Evolutionary conservation across 1,284 basidiomycete species (phyloP), one percentile per base, ranked within the genome.

Genomic region (Earliella scabrosa): DNA sequence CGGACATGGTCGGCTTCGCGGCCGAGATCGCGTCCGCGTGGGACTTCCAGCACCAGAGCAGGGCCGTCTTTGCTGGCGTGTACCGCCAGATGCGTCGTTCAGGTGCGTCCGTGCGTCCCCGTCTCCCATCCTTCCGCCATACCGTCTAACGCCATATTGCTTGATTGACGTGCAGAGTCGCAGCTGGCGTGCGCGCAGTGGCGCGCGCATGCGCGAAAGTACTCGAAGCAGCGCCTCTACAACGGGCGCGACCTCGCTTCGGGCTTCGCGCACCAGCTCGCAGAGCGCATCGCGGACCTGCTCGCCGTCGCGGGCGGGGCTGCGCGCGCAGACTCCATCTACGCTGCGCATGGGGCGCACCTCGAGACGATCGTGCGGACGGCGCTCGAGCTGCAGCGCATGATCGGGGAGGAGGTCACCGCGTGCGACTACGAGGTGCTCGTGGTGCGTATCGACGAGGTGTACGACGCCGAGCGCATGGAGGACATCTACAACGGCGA

Each of bases 1-100:
- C 78, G 7, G 75, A 75, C 21, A 75, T 81, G 54, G 71, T 75
- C 21, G 77, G 75, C 32, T 82, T 81, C 54, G 74, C 77, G 0
- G 76, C 76, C 27, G 79, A 78, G 74, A 78, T 81, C 24, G 73
- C 81, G 51, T 74, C 76, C 53, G 77, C 81, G 0, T 86, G 83
- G 83, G 78, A 75, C 63, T 81, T 81, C 60, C 81, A 81, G 54
- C 57, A 62, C 54, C 76, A 76, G 45, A 52, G 75, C 77, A 43
- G 75, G 74, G 39, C 79, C 75, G 54, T 74, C 73, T 48, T 64
- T 36, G 35, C 55, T 1, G 59, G 60, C 2, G 58, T 63, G 4
- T 60, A 66, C 53, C 58, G 51, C 53, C 60, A 62, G 48, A 62
- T 66, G 57, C 51, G 58, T 13, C 55, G 56, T 26, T 62, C 63